phyloP scores from a whole-genome alignment of 345 rosid genomes.

The Kandelia obovata region DNA sequence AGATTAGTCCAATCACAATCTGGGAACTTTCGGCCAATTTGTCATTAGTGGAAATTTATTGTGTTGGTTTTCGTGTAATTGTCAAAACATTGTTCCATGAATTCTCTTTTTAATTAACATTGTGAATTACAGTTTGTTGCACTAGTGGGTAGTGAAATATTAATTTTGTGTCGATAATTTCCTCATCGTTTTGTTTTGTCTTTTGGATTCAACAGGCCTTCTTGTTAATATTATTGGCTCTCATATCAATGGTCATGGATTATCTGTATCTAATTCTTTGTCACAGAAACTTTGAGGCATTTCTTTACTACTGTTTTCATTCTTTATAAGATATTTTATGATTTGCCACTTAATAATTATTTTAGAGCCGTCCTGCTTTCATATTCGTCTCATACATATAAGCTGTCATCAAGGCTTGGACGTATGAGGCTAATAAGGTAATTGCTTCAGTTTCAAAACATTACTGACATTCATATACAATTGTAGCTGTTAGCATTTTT shows the following conservation, averaged over 20 bases:
- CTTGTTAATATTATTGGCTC: neutral
- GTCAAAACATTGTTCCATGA: neutral
- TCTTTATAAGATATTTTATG: conserved; percentile 1
- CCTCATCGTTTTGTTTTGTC: neutral
- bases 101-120: neutral
- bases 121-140: neutral
- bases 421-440: neutral
- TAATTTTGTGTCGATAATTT: neutral
- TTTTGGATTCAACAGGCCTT: conserved; percentile 10
- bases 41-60: neutral
- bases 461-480: neutral
- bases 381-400: neutral
- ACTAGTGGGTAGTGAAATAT: neutral
- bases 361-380: neutral
- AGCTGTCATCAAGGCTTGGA: neutral
- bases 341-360: too few species aligned
- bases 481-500: neutral
- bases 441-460: neutral
- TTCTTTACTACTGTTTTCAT: neutral
- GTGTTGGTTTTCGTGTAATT: neutral
- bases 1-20: neutral
- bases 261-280: neutral
- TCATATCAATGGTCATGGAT: neutral
- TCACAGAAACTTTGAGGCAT: neutral
- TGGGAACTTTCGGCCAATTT: neutral